phyloP scores from a whole-genome alignment of 2,329 filamentous ascomycete genomes.

The Microcyclospora tardicrescens region DNA sequence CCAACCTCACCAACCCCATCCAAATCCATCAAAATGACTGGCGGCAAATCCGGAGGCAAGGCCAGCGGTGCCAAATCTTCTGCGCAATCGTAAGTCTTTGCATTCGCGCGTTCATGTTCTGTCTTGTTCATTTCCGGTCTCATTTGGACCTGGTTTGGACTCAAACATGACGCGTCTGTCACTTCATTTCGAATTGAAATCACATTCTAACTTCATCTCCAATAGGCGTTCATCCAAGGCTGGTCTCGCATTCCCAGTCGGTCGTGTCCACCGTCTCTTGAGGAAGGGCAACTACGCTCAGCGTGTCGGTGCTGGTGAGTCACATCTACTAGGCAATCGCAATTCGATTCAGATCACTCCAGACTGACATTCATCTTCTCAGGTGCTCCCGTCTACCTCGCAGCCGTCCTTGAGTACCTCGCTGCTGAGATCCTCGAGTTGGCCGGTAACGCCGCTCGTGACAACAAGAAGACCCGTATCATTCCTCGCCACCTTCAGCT shows the following conservation, averaged over 20 bases:
- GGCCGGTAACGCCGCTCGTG: constrained; percentile 94
- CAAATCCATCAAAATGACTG: constrained; percentile 82
- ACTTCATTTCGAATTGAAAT: constrained; percentile 8
- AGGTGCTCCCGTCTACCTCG: constrained; percentile 88
- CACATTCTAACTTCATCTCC: constrained; percentile 29
- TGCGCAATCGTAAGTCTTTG: constrained; percentile 81
- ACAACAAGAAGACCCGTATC: constrained; percentile 99
- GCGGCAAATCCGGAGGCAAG: constrained; percentile 99
- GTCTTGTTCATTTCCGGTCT: too few species aligned
- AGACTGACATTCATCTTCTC: constrained; percentile 16
- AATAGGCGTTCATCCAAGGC: constrained; percentile 94
- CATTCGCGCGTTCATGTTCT: constrained; percentile 1
- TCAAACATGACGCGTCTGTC: constrained; percentile 20
- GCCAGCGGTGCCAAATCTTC: constrained; percentile 91
- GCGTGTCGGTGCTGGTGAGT: constrained; percentile 86
- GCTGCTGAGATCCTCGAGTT: constrained; percentile 98
- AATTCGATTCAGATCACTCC: neutral
- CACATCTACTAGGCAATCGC: constrained; percentile 1
- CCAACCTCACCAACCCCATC: constrained; percentile 24
- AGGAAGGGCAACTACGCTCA: constrained; percentile 99
- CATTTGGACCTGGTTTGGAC: constrained; percentile 31
- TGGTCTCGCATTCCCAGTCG: constrained; percentile 95
- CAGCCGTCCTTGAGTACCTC: constrained; percentile 95
- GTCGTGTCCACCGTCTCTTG: constrained; percentile 97
- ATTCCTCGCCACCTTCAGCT: constrained; percentile 98